Evolutionary conservation across 2,329 filamentous ascomycete genomes (phyloP).

Genomic region (Hymenoscyphus scutula): DNA sequence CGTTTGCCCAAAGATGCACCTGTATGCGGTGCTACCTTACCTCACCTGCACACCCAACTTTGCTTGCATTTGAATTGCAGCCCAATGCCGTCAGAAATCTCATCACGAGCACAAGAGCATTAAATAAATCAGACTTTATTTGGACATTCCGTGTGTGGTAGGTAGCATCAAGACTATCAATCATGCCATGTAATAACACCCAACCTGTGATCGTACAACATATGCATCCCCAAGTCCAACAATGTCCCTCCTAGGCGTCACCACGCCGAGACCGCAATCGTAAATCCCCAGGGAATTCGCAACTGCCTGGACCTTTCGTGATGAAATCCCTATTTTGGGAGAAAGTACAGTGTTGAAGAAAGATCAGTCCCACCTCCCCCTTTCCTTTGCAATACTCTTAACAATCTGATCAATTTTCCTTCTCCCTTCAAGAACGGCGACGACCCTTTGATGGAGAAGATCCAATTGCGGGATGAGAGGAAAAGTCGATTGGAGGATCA

Average conservation of each 20-base stretch:
- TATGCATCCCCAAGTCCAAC: background rate
- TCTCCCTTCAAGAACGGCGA: background rate
- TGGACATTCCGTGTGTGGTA: background rate
- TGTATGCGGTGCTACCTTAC: slow-evolving; percentile 6
- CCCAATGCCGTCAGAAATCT: slow-evolving; percentile 1
- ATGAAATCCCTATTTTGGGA: background rate
- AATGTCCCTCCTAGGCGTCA: background rate
- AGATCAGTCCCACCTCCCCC: background rate
- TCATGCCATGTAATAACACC: background rate
- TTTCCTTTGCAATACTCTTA: background rate
- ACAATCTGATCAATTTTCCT: background rate
- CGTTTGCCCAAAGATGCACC: background rate
- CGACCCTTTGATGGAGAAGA: no score
- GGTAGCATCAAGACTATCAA: background rate
- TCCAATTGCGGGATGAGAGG: no score
- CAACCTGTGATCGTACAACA: background rate
- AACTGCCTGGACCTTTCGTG: background rate
- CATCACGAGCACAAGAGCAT: slow-evolving; percentile 2
- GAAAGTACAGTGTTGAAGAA: background rate
- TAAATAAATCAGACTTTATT: slow-evolving; percentile 3
- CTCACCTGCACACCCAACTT: background rate
- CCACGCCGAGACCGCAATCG: background rate
- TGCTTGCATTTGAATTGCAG: background rate
- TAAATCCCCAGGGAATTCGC: background rate
- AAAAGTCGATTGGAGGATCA: no score